Evolutionary conservation across 148 eudicot species (phyloP), one percentile per base, ranked within the genome.

Genomic region (Camellia granthamiana): DNA sequence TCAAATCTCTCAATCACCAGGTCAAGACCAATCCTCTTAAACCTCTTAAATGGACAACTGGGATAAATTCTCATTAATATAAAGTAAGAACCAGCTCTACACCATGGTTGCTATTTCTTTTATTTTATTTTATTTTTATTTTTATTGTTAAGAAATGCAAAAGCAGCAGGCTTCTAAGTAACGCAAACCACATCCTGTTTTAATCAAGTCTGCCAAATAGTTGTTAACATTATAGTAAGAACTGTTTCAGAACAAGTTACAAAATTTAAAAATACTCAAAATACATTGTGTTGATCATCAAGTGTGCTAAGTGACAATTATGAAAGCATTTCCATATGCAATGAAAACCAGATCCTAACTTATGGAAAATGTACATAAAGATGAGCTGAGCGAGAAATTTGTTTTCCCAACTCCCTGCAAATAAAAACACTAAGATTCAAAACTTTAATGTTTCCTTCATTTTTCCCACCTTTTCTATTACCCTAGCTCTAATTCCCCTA

Each of bases 261-360:
- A 21, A 71, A 16, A 71, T 19, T 49, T 49, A 49, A 71, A 68
- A 69, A 47, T 46, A 7, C 58, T 49, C 41, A 49, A 8, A 52
- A 19, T 23, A 23, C 30, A 23, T 23, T 23, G 30, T 23, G 30
- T 23, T 23, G 30, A 23, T 23, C 30, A 23, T 23, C 30, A 23
- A 23, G 30, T 23, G 30, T 23, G 30, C 30, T 23, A 3, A 19
- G 65, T n/a, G 6, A n/a, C 23, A 56, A 5, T 56, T 47, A 46
- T 13, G 19, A 70, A 70, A 70, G 23, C 74, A 70, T 70, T 70
- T 70, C 55, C 41, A 70, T 14, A n/a, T 23, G 23, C 54, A 70
- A 14, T 70, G 65, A 62, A 62, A 16, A 16, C 6, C 23, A 18
- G 6, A 16, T 16, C 38, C 38, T 30, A 30, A 30, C 38, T 30